Evolutionary conservation across 192 early-diverging fungal genomes (phyloP).

Genomic region (Martensiomyces pterosporus): DNA sequence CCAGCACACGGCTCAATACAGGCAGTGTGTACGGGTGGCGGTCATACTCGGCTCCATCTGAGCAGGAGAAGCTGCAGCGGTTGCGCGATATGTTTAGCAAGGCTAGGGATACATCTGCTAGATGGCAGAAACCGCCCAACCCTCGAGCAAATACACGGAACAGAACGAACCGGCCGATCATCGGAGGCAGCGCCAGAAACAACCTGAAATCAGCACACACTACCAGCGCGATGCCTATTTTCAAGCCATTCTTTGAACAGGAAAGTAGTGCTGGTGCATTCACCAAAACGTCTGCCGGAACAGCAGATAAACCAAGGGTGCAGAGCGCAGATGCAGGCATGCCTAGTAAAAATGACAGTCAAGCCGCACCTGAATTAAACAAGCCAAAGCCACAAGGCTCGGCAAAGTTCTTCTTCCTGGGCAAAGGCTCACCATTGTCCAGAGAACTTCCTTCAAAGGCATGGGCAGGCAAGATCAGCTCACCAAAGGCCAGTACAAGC

Average conservation of each 20-base stretch:
- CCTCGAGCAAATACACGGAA: not conserved
- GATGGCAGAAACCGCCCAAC: not conserved
- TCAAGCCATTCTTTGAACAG: conserved; percentile 17
- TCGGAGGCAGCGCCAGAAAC: conserved; percentile 24
- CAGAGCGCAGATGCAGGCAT: not conserved
- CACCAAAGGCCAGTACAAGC: no score
- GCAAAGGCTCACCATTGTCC: not conserved
- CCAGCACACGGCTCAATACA: not conserved
- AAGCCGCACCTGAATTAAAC: not conserved
- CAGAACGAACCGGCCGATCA: conserved; percentile 7
- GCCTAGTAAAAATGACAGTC: not conserved
- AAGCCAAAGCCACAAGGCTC: conserved; percentile 1
- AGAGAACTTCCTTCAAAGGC: conserved; percentile 9
- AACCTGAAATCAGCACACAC: conserved; percentile 15
- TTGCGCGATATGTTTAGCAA: not conserved
- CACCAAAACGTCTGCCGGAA: not conserved
- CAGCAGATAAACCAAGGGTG: not conserved
- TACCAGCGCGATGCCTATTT: not conserved
- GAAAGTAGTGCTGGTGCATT: no score
- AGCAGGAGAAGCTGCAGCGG: not conserved
- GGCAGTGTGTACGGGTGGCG: no score
- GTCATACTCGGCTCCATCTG: not conserved
- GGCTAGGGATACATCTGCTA: not conserved
- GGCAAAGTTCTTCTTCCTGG: conserved; percentile 17
- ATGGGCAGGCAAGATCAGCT: conserved; percentile 1